Conservation (phyloP, 176 grass and related monocot species). For the Lolium rigidum region DNA sequence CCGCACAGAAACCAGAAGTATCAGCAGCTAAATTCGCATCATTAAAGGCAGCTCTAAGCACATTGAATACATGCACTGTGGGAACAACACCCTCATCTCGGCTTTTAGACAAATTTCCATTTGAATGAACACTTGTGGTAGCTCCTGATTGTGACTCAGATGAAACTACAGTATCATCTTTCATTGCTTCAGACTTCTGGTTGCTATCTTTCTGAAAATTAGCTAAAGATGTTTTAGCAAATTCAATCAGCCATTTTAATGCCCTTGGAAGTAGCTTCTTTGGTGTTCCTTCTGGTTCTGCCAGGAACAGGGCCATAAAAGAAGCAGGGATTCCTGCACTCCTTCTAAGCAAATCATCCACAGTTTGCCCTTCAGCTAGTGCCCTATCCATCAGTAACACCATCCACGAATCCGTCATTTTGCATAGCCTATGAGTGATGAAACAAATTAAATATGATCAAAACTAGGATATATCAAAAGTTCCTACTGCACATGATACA, state of each 20-base stretch:
- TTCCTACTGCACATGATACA: slow-evolving; percentile 34
- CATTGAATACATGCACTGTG: slow-evolving; percentile 92
- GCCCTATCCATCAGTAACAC: slow-evolving; percentile 83
- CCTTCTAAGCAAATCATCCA: slow-evolving; percentile 95
- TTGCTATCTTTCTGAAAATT: slow-evolving; percentile 51
- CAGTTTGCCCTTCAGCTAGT: slow-evolving; percentile 82
- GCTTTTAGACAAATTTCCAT: slow-evolving; percentile 69
- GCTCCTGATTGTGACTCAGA: slow-evolving; percentile 40
- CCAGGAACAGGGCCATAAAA: slow-evolving; percentile 89
- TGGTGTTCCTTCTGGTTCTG: slow-evolving; percentile 92
- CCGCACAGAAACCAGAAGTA: slow-evolving; percentile 90
- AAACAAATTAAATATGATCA: slow-evolving; percentile 41
- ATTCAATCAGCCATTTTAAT: slow-evolving; percentile 73
- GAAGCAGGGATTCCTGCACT: slow-evolving; percentile 96
- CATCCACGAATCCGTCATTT: slow-evolving; percentile 98
- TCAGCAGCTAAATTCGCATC: slow-evolving; percentile 88
- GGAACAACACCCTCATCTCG: slow-evolving; percentile 90
- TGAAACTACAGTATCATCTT: slow-evolving; percentile 38
- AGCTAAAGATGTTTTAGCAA: slow-evolving; percentile 78
- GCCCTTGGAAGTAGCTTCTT: slow-evolving; percentile 94
- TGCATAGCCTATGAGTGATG: slow-evolving; percentile 71
- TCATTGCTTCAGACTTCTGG: slow-evolving; percentile 37
- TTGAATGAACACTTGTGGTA: slow-evolving; percentile 42
- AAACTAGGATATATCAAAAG: slow-evolving; percentile 37
- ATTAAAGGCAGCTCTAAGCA: slow-evolving; percentile 90